Evolutionary conservation across 2,329 filamentous ascomycete genomes (phyloP).

Genomic region (Shiraia sp.): DNA sequence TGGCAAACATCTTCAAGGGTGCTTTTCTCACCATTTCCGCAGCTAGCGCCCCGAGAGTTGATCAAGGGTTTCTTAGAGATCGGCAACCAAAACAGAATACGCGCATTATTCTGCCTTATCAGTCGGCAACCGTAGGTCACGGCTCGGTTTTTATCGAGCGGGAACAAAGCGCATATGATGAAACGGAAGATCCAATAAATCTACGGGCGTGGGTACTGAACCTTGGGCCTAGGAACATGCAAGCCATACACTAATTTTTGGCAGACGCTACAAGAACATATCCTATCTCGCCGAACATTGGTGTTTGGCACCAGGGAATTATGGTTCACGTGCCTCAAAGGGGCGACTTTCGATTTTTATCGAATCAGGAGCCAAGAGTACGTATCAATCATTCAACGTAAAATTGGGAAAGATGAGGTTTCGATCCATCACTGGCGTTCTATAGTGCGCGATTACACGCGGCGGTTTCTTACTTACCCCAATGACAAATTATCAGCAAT

Average conservation of each 20-base stretch:
- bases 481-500: conserved; percentile 15
- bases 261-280: conserved; percentile 14
- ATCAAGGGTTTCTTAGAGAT: conserved; percentile 10
- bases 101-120: neutral
- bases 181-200: conserved; percentile 7
- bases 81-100: neutral
- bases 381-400: conserved; percentile 1
- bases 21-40: conserved; percentile 14
- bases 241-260: too few species aligned
- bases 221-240: too few species aligned
- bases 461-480: conserved; percentile 12
- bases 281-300: conserved; percentile 10
- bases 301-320: conserved; percentile 5
- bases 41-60: conserved; percentile 4
- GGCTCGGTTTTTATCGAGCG: conserved; percentile 3
- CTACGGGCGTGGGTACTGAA: conserved; percentile 8
- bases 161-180: conserved; percentile 3
- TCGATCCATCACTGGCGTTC: conserved; percentile 8
- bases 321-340: conserved; percentile 9
- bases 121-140: neutral
- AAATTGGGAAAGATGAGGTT: neutral
- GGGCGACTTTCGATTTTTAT: neutral
- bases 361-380: neutral
- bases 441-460: conserved; percentile 16
- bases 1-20: conserved; percentile 9